These are phyloP conservation scores for Nicotiana attenuata DNA, from an alignment of 257 asterid species.

Conservation along the genomic window DNA sequence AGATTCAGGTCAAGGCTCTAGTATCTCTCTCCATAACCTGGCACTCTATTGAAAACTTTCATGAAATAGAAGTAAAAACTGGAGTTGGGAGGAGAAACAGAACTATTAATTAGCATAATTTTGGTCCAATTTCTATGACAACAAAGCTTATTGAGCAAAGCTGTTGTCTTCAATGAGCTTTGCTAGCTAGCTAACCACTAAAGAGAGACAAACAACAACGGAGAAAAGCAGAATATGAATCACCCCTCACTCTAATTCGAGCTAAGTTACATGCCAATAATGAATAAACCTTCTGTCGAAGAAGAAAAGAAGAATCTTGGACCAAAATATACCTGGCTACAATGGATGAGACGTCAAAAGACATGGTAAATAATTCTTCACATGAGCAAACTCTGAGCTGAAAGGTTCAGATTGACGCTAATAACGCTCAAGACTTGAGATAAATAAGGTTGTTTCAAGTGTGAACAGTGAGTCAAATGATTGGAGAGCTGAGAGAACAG, in stretches of 20 bases:
- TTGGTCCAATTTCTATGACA: not conserved
- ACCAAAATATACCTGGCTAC: slow-evolving; percentile 25
- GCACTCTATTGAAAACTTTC: not conserved
- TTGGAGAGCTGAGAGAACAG: not conserved
- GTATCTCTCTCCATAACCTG: not conserved
- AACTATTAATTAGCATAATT: not conserved
- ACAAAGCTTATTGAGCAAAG: not conserved
- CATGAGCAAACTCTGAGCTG: not conserved
- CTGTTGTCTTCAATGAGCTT: not conserved
- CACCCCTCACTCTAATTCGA: not conserved
- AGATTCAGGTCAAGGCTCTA: not conserved
- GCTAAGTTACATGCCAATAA: not conserved
- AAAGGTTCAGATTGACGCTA: not conserved
- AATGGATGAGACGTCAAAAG: slow-evolving; percentile 10
- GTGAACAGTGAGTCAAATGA: not conserved
- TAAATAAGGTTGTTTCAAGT: not conserved
- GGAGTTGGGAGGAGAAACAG: not conserved
- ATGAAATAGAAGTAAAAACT: not conserved
- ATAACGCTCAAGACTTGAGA: not conserved
- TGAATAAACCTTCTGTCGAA: not conserved
- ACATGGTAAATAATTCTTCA: not conserved
- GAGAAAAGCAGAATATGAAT: not conserved
- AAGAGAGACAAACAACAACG: not conserved
- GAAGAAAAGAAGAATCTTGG: not conserved
- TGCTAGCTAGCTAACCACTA: not conserved